Percentiles rank a stretch among this genome's conserved stretches.
Evolutionary conservation across 2,329 filamentous ascomycete genomes (phyloP).

Genomic region (Xylaria sp.): DNA sequence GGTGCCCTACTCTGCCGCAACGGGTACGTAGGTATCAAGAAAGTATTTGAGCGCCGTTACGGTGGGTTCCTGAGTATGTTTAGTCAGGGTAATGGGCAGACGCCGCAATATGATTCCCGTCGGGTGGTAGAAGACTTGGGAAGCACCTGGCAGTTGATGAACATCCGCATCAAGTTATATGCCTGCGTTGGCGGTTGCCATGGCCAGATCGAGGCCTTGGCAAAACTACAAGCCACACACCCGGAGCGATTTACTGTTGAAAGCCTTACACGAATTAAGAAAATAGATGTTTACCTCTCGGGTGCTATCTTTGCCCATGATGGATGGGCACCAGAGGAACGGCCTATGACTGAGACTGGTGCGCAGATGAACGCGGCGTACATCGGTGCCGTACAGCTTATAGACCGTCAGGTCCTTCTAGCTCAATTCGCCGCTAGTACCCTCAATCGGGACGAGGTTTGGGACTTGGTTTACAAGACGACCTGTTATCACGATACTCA

Average conservation of each 20-base stretch:
- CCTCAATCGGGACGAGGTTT: conserved; percentile 44
- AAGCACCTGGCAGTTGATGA: conserved; percentile 19
- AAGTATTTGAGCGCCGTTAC: conserved; percentile 45
- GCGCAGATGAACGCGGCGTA: conserved; percentile 49
- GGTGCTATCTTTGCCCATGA: conserved; percentile 43
- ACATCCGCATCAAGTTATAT: conserved; percentile 24
- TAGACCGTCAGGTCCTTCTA: conserved; percentile 44
- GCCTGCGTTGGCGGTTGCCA: conserved; percentile 24
- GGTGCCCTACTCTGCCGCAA: conserved; percentile 45
- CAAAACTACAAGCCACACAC: conserved; percentile 9
- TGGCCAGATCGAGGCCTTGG: conserved; percentile 16
- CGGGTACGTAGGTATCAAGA: conserved; percentile 48
- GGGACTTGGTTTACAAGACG: conserved; percentile 43
- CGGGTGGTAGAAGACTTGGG: conserved; percentile 43
- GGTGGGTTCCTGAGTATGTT: conserved; percentile 51
- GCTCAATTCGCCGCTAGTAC: conserved; percentile 41
- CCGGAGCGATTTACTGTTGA: conserved; percentile 8
- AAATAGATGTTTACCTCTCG: conserved; percentile 14
- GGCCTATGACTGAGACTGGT: conserved; percentile 44
- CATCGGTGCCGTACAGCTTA: conserved; percentile 44
- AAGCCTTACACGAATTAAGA: neutral
- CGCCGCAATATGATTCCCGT: conserved; percentile 19
- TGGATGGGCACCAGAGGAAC: conserved; percentile 42
- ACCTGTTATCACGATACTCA: conserved; percentile 23
- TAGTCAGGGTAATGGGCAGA: conserved; percentile 33